phyloP scores from a whole-genome alignment of 2,329 filamentous ascomycete species.

The Diaporthe australafricana region DNA sequence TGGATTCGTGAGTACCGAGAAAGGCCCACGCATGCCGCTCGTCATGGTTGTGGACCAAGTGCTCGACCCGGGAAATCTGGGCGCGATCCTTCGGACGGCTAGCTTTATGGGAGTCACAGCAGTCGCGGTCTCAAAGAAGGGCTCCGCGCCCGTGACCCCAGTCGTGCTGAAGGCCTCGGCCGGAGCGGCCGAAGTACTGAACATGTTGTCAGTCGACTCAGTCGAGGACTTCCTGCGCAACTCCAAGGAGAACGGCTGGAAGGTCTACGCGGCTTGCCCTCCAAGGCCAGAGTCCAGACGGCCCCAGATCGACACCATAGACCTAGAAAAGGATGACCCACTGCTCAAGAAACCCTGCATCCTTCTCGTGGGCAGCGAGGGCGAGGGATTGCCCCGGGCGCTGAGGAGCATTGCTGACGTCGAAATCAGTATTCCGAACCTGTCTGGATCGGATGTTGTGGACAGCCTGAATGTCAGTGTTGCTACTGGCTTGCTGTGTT shows the following conservation, averaged over 20 bases:
- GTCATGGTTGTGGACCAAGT: constrained; percentile 81
- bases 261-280: constrained; percentile 80
- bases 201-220: constrained; percentile 76
- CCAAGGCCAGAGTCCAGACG: constrained; percentile 51
- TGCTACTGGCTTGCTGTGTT: constrained; percentile 81
- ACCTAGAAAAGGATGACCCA: constrained; percentile 63
- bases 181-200: constrained; percentile 85
- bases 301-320: constrained; percentile 60
- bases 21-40: constrained; percentile 70
- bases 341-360: constrained; percentile 75
- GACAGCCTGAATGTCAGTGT: constrained; percentile 96
- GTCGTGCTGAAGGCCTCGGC: constrained; percentile 88
- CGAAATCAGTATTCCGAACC: constrained; percentile 73
- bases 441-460: constrained; percentile 65
- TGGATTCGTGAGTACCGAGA: constrained; percentile 58
- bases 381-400: constrained; percentile 74
- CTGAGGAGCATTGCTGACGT: constrained; percentile 75
- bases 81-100: constrained; percentile 87
- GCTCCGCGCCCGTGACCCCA: constrained; percentile 79
- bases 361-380: constrained; percentile 86
- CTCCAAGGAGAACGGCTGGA: constrained; percentile 81
- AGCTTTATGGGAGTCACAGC: constrained; percentile 92
- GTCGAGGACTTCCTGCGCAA: constrained; percentile 76
- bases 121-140: constrained; percentile 79
- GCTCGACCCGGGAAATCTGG: constrained; percentile 89